phyloP scores from a whole-genome alignment of 345 rosid species.

The Salix arbutifolia region DNA sequence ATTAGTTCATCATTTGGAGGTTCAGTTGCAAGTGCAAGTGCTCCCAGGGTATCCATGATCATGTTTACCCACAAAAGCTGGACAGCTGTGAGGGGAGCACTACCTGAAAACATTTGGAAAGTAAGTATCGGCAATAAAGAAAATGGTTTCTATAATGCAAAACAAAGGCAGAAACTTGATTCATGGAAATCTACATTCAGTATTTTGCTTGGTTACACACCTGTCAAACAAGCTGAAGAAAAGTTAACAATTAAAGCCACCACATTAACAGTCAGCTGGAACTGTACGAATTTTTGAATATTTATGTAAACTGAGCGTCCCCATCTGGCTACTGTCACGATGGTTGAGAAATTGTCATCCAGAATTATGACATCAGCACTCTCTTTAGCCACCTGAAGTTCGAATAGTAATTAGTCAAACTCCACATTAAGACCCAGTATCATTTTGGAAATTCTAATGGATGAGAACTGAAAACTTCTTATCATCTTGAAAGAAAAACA shows the following conservation, averaged over 20 bases:
- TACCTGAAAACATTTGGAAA: conserved; percentile 14
- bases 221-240: conserved; percentile 90
- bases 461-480: neutral
- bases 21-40: conserved; percentile 34
- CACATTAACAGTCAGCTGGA: conserved; percentile 85
- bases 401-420: conserved; percentile 10
- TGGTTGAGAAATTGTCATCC: conserved; percentile 92
- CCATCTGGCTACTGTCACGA: conserved; percentile 93
- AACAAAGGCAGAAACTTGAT: neutral
- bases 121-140: conserved; percentile 3
- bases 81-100: conserved; percentile 34
- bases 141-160: neutral
- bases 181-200: neutral
- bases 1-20: conserved; percentile 31
- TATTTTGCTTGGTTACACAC: conserved; percentile 27
- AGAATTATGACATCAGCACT: conserved; percentile 93
- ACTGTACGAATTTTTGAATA: conserved; percentile 93
- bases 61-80: conserved; percentile 36
- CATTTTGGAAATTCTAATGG: neutral
- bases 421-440: neutral
- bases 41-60: conserved; percentile 37
- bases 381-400: conserved; percentile 88
- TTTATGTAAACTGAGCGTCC: conserved; percentile 91
- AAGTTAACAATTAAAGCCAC: conserved; percentile 82
- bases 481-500: neutral